These are phyloP conservation scores for Emmonsia crescens DNA, from an alignment of 2,329 filamentous ascomycete species.

Conservation along the genomic window DNA sequence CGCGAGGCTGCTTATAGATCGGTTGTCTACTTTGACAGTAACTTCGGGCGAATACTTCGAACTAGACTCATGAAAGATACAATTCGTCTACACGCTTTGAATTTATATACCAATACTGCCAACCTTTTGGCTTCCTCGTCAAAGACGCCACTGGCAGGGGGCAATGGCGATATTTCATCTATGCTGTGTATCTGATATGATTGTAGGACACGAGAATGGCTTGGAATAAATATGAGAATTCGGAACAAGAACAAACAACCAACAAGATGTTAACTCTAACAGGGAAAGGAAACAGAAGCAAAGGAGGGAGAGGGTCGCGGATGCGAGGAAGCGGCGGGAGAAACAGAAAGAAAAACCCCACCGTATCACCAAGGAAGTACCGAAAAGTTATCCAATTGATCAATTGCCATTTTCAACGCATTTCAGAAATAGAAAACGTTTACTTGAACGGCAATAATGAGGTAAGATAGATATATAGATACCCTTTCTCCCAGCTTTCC, in stretches of 20 bases:
- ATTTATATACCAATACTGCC: background rate
- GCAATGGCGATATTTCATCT: background rate
- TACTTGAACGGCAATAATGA: background rate
- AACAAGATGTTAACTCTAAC: conserved; percentile 1
- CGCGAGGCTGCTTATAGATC: background rate
- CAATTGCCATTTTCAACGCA: background rate
- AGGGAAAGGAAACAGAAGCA: conserved; percentile 1
- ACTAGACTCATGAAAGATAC: background rate
- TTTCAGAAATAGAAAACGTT: background rate
- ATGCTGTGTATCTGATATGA: background rate
- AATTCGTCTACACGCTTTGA: background rate
- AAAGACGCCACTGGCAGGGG: background rate
- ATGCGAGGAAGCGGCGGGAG: background rate
- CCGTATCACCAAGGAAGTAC: background rate
- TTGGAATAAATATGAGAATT: background rate
- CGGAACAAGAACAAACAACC: background rate
- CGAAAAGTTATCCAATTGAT: background rate
- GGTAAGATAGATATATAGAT: background rate
- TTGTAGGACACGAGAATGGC: background rate
- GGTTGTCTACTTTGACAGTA: background rate
- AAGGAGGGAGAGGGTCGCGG: background rate
- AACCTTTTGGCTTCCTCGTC: background rate
- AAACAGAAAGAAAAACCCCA: background rate
- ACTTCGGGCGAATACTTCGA: background rate
- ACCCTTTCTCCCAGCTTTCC: background rate